Conservation (phyloP, 2,329 filamentous ascomycete species). For the Tricladium varicosporioides region DNA sequence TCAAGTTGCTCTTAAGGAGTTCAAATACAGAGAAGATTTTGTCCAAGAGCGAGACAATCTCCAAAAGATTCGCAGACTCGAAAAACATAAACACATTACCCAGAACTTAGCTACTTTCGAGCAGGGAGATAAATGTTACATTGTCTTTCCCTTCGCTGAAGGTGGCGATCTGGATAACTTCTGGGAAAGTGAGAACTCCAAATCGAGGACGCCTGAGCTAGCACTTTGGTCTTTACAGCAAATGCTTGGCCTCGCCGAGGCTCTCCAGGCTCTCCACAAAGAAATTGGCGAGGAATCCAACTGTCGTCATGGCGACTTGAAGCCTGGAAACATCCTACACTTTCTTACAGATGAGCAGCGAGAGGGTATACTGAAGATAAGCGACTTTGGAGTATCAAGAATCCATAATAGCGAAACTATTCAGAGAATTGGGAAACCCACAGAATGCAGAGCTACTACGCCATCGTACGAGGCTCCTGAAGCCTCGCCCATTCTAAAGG, state of each 20-base stretch:
- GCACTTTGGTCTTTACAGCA: background rate
- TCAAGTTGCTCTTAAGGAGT: background rate
- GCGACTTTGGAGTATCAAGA: constrained; percentile 8
- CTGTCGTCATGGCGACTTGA: constrained; percentile 7
- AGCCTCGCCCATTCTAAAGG: background rate
- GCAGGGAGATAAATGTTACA: background rate
- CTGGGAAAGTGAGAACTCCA: background rate
- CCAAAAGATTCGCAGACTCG: background rate
- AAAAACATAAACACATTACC: background rate
- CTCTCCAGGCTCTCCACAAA: background rate
- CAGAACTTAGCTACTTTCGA: background rate
- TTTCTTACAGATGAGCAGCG: background rate
- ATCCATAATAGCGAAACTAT: background rate
- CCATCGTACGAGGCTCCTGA: constrained; percentile 9
- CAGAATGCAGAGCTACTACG: background rate
- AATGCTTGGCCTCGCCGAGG: background rate
- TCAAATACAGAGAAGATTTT: background rate
- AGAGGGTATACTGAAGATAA: background rate
- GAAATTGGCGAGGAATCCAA: no score
- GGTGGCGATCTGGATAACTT: background rate
- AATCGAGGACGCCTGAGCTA: background rate
- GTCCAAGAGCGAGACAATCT: background rate
- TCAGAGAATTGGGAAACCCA: background rate
- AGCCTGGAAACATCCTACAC: constrained; percentile 6
- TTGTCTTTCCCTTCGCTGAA: background rate